Base-by-base conservation (phyloP, 148 eudicot species). In the Chenopodium album region DNA sequence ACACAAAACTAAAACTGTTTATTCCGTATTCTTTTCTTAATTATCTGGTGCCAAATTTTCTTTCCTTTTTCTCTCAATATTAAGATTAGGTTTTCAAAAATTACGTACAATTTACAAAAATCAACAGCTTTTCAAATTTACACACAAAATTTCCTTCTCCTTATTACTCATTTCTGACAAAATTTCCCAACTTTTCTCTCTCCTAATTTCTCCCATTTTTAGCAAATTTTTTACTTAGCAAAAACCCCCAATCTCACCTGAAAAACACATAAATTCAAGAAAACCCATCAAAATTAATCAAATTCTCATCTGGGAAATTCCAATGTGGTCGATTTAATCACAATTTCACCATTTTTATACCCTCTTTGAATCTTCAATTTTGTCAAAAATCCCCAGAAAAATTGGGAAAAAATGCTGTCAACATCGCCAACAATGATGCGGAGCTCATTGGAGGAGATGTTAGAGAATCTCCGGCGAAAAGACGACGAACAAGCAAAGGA, bases 381-480 rank as follows among this genome's bases (percentile, higher is more conserved):
- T 14, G 62, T 56, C 6, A 19, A 56, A 14, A 56, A 56, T 41
- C 4, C n/a, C 62, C 20, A 50, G 9, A 50, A 50, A 50, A 50
- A 50, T 50, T 10, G 62, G 62, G 19, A 56, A 17, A 44, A 22
- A 71, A 93, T 92, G 93, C 48, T 90, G 88, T 77, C 91, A 37
- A 66, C 83, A 32, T 85, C 95, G 66, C 90, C 94, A 59, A 26
- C 89, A 54, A 78, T 83, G 70, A 75, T 72, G 59, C 84, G 92
- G 66, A 93, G 98, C 66, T 95, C 98, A 28, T 73, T 95, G 16
- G 99, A 95, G 82, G 98, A 92, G 86, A 92, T 95, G 99, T 84
- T 95, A 64, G 98, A 95, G 9, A 89, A 89, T 60, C 91, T 95
- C 70, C 91, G 85, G 48, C 84, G 81, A 34, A 81, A 80, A 56